Evolutionary conservation across 345 rosid species (phyloP).

Genomic region (Gossypium bickii): DNA sequence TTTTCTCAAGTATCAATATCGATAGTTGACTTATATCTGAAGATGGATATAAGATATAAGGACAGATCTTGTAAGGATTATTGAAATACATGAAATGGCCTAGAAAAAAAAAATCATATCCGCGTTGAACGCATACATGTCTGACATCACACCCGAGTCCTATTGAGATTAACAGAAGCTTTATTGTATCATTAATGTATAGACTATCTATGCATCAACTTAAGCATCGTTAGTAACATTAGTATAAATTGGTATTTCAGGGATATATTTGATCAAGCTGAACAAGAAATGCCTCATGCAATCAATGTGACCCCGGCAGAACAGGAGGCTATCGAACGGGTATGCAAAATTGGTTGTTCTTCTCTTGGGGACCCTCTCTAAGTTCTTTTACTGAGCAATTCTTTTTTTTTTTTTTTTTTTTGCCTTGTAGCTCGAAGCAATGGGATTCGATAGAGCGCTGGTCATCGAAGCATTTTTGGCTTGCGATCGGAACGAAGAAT

Average conservation of each 20-base stretch:
- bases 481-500: background rate
- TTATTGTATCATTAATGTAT: no score
- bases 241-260: background rate
- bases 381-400: background rate
- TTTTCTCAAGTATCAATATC: no score
- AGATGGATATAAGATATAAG: no score
- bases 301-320: conserved; percentile 2
- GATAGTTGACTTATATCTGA: no score
- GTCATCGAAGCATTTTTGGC: background rate
- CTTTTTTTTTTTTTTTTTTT: background rate
- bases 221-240: background rate
- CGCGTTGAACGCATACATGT: no score
- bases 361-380: background rate
- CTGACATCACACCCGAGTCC: no score
- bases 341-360: background rate
- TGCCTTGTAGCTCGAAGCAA: background rate
- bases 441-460: background rate
- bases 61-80: no score
- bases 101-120: no score
- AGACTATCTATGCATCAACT: background rate
- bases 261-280: conserved; percentile 3
- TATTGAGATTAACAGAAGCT: no score
- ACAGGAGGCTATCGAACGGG: background rate
- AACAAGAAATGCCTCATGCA: conserved; percentile 4
- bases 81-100: no score